These are phyloP conservation scores for Colletotrichum euphorbiae DNA, from an alignment of 2,329 filamentous ascomycete species.

Conservation along the genomic window DNA sequence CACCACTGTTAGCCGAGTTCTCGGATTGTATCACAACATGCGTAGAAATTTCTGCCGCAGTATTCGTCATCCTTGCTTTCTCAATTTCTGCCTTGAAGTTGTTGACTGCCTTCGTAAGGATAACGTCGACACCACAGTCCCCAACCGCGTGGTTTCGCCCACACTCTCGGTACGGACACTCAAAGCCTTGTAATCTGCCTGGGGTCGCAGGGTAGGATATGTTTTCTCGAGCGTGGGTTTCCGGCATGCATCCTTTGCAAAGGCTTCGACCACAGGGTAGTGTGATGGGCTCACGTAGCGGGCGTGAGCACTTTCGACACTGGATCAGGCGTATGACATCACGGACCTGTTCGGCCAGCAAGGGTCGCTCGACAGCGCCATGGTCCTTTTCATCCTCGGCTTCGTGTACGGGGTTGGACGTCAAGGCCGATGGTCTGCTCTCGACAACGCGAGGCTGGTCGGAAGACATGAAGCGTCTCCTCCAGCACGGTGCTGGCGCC, in stretches of 20 bases:
- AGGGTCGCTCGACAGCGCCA: constrained; percentile 36
- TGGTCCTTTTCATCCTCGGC: constrained; percentile 39
- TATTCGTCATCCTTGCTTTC: constrained; percentile 49
- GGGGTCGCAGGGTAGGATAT: constrained; percentile 82
- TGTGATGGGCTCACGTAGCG: constrained; percentile 76
- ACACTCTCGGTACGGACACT: constrained; percentile 78
- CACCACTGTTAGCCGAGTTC: constrained; percentile 41
- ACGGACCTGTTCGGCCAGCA: constrained; percentile 64
- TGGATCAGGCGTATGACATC: constrained; percentile 80
- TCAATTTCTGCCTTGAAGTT: constrained; percentile 67
- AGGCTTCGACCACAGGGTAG: constrained; percentile 85
- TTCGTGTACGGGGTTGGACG: constrained; percentile 38
- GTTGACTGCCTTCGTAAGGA: constrained; percentile 77
- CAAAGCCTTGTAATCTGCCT: constrained; percentile 75
- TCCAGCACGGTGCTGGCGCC: constrained; percentile 34
- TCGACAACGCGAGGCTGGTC: constrained; percentile 41
- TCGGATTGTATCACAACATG: constrained; percentile 46
- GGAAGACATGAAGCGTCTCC: constrained; percentile 43
- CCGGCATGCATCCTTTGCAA: constrained; percentile 80
- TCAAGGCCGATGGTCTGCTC: constrained; percentile 40
- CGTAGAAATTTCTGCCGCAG: constrained; percentile 53
- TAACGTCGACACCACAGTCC: constrained; percentile 83
- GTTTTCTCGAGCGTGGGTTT: constrained; percentile 71
- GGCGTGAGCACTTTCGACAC: constrained; percentile 78
- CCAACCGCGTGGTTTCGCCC: constrained; percentile 77